Percentiles rank a stretch among this genome's conserved stretches.
Evolutionary conservation across 2,329 filamentous ascomycete species (phyloP).

Genomic region (Cladosporium velox): DNA sequence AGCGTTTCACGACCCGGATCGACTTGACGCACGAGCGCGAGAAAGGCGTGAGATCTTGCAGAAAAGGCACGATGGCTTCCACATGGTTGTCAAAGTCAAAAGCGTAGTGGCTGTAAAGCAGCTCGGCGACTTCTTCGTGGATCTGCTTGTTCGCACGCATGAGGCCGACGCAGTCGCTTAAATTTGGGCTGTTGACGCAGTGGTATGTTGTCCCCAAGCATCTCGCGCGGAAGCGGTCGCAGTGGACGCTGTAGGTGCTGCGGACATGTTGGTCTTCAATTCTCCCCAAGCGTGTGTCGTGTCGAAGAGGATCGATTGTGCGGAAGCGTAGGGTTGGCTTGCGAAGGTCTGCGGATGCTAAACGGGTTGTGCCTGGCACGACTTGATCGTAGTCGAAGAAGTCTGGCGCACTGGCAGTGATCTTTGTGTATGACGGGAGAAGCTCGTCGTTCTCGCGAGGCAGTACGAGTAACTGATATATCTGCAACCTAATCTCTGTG

Average conservation of each 20-base stretch:
- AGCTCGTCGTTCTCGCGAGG: conserved; percentile 34
- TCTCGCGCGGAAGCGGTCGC: conserved; percentile 45
- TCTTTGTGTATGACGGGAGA: conserved; percentile 35
- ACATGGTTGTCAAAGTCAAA: conserved; percentile 63
- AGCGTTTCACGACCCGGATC: conserved; percentile 58
- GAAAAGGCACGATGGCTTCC: conserved; percentile 62
- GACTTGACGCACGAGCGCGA: conserved; percentile 52
- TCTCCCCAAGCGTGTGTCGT: conserved; percentile 29
- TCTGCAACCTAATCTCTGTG: conserved; percentile 49
- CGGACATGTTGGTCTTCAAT: conserved; percentile 35
- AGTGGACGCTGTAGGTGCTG: conserved; percentile 43
- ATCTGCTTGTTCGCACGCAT: conserved; percentile 44
- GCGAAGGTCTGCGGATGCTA: conserved; percentile 25
- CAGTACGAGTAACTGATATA: conserved; percentile 49
- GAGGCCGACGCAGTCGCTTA: conserved; percentile 38
- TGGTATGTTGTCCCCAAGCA: conserved; percentile 59
- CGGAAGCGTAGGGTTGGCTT: conserved; percentile 45
- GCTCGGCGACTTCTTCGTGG: conserved; percentile 57
- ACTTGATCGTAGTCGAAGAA: conserved; percentile 45
- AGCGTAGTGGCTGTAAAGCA: conserved; percentile 58
- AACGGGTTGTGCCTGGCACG: conserved; percentile 22
- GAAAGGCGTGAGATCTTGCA: conserved; percentile 56
- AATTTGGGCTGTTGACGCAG: conserved; percentile 45
- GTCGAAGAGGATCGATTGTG: conserved; percentile 44
- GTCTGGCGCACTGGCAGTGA: conserved; percentile 41